phyloP scores from a whole-genome alignment of 202 grass and related monocot species.

The Saccharum hybrid region DNA sequence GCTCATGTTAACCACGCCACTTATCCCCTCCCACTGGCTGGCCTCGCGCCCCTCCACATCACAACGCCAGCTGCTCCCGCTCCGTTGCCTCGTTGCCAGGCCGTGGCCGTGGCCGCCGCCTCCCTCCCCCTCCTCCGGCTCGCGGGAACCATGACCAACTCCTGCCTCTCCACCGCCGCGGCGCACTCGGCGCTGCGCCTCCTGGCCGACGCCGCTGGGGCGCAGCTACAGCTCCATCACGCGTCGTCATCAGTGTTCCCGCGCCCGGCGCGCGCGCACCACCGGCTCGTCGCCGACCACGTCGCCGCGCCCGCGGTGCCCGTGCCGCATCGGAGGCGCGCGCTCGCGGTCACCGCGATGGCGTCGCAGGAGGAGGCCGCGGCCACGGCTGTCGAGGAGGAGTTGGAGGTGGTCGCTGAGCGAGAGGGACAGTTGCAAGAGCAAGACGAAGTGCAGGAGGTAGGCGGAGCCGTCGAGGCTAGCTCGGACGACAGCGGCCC shows the following conservation, averaged over 20 bases:
- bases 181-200: constrained; percentile 36
- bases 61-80: background rate
- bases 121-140: constrained; percentile 17
- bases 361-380: constrained; percentile 65
- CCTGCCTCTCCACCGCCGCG: constrained; percentile 53
- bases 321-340: constrained; percentile 2
- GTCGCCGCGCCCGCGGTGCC: background rate
- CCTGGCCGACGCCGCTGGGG: constrained; percentile 15
- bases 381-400: constrained; percentile 51
- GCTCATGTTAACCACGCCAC: background rate
- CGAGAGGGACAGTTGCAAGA: background rate
- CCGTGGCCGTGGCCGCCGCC: background rate
- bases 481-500: background rate
- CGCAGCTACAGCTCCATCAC: constrained; percentile 31
- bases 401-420: background rate
- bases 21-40: constrained; percentile 45
- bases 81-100: background rate
- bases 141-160: constrained; percentile 38
- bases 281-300: constrained; percentile 25
- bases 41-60: constrained; percentile 44
- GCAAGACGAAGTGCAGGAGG: background rate
- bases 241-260: constrained; percentile 23
- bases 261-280: constrained; percentile 36
- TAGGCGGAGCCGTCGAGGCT: background rate
- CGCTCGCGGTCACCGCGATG: constrained; percentile 31